Evolutionary conservation across 495 filamentous ascomycete species (phyloP), one percentile per base, ranked within the genome.

Genomic region (Elaphomyces granulatus): DNA sequence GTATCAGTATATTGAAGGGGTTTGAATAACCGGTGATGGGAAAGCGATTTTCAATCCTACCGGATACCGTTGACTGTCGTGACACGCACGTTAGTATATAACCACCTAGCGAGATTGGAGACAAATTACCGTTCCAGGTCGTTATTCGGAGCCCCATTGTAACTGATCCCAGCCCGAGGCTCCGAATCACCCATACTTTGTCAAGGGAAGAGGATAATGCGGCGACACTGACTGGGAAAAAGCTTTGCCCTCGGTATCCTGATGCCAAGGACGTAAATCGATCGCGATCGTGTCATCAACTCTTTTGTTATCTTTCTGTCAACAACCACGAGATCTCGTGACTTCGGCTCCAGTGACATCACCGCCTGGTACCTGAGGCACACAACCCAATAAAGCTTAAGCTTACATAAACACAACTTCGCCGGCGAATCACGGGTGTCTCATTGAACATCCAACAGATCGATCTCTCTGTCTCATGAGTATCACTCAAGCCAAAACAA

Each of bases 51-150:
- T n/a, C n/a, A 20, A 8, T 52, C 66, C 39, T 60, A 87, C 80
- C 84, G 76, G 55, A 98, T 94, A 48, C 90, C 88, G 59, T 95
- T 96, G 20, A 95, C 90, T 90, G 35, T 16, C n/a, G n/a, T n/a
- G n/a, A n/a, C n/a, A n/a, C n/a, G n/a, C n/a, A n/a, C n/a, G n/a
- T n/a, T n/a, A n/a, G n/a, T n/a, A n/a, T n/a, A n/a, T n/a, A n/a
- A n/a, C n/a, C n/a, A n/a, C n/a, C n/a, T n/a, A n/a, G n/a, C n/a
- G n/a, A n/a, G n/a, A n/a, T n/a, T n/a, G n/a, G n/a, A n/a, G n/a
- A n/a, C n/a, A n/a, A n/a, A n/a, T n/a, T 58, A 83, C 81, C 81
- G 62, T 94, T 94, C 86, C 86, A 87, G 32, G 82, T 85, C n/a
- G 81, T 88, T 45, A 88, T 82, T 41, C 83, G 75, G 45, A 88